Conservation (phyloP, 2,329 filamentous ascomycete species). For the Trichoderma brevicompactum region DNA sequence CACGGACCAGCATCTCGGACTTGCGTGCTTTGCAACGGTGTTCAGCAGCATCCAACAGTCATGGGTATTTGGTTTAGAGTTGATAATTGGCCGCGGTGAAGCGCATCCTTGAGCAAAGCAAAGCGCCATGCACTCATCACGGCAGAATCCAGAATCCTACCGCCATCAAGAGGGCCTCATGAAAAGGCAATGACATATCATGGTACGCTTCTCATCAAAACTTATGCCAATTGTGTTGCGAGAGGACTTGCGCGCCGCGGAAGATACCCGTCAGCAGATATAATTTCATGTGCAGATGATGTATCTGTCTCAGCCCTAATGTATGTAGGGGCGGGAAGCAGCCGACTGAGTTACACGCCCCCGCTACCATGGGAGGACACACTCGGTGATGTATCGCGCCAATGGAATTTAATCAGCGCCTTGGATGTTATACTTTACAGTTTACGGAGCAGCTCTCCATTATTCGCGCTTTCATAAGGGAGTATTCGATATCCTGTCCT, state of each 20-base stretch:
- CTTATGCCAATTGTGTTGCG: background rate
- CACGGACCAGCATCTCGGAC: constrained; percentile 16
- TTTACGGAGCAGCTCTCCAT: too few relatives aligned
- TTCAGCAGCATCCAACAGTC: constrained; percentile 11
- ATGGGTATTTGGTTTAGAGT: background rate
- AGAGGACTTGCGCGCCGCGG: background rate
- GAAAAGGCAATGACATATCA: background rate
- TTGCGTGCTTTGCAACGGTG: constrained; percentile 8
- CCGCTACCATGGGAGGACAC: background rate
- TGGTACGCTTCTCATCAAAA: background rate
- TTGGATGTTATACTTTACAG: too few relatives aligned
- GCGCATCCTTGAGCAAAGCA: background rate
- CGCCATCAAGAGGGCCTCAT: background rate
- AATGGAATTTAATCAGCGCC: background rate
- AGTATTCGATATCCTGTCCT: background rate
- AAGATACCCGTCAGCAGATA: constrained; percentile 2
- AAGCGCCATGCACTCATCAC: background rate
- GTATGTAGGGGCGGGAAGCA: constrained; percentile 22
- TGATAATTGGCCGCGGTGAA: background rate
- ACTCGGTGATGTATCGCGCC: background rate
- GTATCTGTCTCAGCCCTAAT: constrained; percentile 21
- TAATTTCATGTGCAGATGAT: background rate
- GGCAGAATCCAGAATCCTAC: background rate
- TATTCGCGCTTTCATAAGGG: background rate
- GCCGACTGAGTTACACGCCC: constrained; percentile 31